phyloP scores from a whole-genome alignment of 2,329 filamentous ascomycete genomes.

The Botryotinia narcissicola region DNA sequence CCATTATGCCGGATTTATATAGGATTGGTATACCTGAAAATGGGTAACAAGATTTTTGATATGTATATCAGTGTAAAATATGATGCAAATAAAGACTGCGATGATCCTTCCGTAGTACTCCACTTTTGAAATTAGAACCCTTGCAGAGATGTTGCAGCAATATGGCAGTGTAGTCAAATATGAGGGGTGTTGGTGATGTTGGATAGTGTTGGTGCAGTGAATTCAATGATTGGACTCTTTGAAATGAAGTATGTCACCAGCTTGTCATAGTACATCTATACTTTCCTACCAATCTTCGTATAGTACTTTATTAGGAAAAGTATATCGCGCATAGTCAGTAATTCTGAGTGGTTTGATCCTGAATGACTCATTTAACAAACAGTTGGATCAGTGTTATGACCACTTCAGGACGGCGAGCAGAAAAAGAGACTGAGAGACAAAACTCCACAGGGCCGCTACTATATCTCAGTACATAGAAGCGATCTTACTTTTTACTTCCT shows the following conservation, averaged over 20 bases:
- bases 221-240: not conserved
- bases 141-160: not conserved
- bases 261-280: not conserved
- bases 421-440: not conserved
- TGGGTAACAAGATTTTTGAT: not conserved
- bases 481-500: not conserved
- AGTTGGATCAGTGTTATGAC: not conserved
- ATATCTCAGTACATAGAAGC: not conserved
- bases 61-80: slow-evolving; percentile 13
- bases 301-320: not conserved
- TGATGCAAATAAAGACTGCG: not conserved
- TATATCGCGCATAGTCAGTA: not conserved
- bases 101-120: not conserved
- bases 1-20: slow-evolving; percentile 31
- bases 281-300: not conserved
- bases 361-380: not conserved
- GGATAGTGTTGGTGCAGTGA: not conserved
- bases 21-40: slow-evolving; percentile 15
- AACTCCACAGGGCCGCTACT: not conserved
- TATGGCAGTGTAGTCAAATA: not conserved
- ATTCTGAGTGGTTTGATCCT: not conserved
- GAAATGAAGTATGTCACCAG: not conserved
- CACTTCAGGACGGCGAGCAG: not conserved
- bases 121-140: not conserved
- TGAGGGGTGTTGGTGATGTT: not conserved